Conservation (phyloP, 2,329 filamentous ascomycete species). For the Aspergillus vadensis region DNA sequence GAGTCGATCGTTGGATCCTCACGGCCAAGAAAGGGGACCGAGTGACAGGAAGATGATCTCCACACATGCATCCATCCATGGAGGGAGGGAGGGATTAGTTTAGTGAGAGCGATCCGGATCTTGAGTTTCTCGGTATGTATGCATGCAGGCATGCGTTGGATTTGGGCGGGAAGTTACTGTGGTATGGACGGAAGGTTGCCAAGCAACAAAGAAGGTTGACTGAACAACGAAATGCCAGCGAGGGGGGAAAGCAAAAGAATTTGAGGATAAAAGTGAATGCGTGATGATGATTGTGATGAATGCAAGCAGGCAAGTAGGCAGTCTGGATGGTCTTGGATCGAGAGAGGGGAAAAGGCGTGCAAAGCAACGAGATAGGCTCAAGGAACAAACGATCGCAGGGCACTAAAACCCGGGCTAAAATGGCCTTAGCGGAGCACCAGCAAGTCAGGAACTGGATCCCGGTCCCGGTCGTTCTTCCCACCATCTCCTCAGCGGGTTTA, state of each 20-base stretch:
- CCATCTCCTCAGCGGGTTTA: background rate
- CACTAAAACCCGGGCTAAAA: background rate
- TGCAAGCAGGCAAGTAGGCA: background rate
- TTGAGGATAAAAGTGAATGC: background rate
- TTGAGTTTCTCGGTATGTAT: constrained; percentile 2
- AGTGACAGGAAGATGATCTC: constrained; percentile 16
- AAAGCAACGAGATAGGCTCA: constrained; percentile 1
- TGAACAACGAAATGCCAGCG: background rate
- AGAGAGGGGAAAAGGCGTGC: background rate
- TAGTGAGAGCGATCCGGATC: background rate
- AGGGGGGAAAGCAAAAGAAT: background rate
- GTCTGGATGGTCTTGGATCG: background rate
- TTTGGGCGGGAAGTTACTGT: background rate
- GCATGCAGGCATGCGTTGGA: background rate
- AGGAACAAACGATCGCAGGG: background rate
- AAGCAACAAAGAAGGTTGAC: background rate
- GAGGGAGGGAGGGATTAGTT: background rate
- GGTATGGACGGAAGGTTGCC: constrained; percentile 6
- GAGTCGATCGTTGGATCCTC: constrained; percentile 21
- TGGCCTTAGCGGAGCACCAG: background rate
- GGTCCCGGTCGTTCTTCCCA: background rate
- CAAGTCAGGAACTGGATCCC: background rate
- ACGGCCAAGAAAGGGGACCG: constrained; percentile 21
- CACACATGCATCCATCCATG: constrained; percentile 17
- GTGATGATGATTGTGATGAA: background rate